Evolutionary conservation across 331 rosid species (phyloP).

Genomic region (Cydonia oblonga): DNA sequence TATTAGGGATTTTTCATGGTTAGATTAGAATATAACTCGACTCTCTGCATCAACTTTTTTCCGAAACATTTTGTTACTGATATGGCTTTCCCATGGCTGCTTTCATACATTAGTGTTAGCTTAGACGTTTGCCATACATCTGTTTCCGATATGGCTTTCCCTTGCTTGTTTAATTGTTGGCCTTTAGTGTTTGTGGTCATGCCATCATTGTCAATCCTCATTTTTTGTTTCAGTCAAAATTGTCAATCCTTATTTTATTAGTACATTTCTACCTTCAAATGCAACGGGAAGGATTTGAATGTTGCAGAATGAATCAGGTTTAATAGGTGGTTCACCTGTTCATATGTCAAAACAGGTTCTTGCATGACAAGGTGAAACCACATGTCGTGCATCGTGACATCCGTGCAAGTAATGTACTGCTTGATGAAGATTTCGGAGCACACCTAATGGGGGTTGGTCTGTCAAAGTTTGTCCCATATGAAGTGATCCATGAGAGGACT

Average conservation of each 20-base stretch:
- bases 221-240: background rate
- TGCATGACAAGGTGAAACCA: constrained; percentile 98
- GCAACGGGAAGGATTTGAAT: background rate
- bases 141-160: background rate
- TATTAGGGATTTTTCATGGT: background rate
- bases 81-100: background rate
- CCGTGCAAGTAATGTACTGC: constrained; percentile 75
- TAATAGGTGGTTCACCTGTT: background rate
- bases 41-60: background rate
- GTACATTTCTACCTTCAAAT: background rate
- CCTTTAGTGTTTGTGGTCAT: background rate
- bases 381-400: constrained; percentile 94
- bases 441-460: constrained; percentile 89
- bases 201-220: background rate
- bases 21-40: background rate
- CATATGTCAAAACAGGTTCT: constrained; percentile 43
- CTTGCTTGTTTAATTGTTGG: background rate
- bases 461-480: constrained; percentile 78
- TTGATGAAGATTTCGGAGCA: constrained; percentile 89
- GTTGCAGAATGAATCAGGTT: background rate
- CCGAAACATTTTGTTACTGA: background rate
- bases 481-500: constrained; percentile 90
- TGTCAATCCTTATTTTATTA: background rate
- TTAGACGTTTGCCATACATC: background rate
- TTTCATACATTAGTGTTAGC: background rate